phyloP scores from a whole-genome alignment of 2,329 filamentous ascomycete genomes.

The Botryotinia calthae region DNA sequence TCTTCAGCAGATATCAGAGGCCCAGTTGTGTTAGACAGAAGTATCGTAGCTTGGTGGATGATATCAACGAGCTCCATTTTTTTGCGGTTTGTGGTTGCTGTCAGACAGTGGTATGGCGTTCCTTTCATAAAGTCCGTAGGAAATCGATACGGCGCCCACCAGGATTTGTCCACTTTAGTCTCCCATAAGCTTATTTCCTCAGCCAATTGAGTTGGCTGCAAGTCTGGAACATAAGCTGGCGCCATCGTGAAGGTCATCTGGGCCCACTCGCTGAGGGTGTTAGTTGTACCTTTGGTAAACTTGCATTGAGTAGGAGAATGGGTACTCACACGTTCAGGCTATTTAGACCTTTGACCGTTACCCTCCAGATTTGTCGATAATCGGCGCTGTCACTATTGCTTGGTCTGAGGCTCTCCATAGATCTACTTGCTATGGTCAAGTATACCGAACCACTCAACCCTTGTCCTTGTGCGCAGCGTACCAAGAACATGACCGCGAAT shows the following conservation, averaged over 20 bases:
- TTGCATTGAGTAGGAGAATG: background rate
- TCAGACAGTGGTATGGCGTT: slow-evolving; percentile 29
- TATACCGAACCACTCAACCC: slow-evolving; percentile 35
- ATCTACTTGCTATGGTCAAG: slow-evolving; percentile 32
- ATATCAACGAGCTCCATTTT: slow-evolving; percentile 36
- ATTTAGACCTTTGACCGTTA: slow-evolving; percentile 37
- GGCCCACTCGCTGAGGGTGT: slow-evolving; percentile 38
- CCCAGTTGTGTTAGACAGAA: slow-evolving; percentile 31
- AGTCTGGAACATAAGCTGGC: slow-evolving; percentile 14
- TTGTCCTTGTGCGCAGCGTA: slow-evolving; percentile 34
- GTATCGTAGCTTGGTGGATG: slow-evolving; percentile 32
- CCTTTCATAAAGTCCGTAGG: slow-evolving; percentile 23
- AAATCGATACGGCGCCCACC: slow-evolving; percentile 35
- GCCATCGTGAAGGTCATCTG: slow-evolving; percentile 37
- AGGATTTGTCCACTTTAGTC: slow-evolving; percentile 25
- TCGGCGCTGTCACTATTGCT: slow-evolving; percentile 28
- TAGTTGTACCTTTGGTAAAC: slow-evolving; percentile 23
- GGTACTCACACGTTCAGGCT: slow-evolving; percentile 39
- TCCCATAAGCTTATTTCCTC: slow-evolving; percentile 22
- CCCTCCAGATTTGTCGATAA: slow-evolving; percentile 32
- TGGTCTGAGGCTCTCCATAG: slow-evolving; percentile 25
- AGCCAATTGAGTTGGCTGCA: slow-evolving; percentile 7
- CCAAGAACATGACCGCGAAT: slow-evolving; percentile 38
- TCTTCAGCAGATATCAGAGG: slow-evolving; percentile 26
- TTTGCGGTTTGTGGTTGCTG: slow-evolving; percentile 36